Evolutionary conservation across 2,329 filamentous ascomycete species (phyloP).

Genomic region (Rhexocercosporidium sp.): DNA sequence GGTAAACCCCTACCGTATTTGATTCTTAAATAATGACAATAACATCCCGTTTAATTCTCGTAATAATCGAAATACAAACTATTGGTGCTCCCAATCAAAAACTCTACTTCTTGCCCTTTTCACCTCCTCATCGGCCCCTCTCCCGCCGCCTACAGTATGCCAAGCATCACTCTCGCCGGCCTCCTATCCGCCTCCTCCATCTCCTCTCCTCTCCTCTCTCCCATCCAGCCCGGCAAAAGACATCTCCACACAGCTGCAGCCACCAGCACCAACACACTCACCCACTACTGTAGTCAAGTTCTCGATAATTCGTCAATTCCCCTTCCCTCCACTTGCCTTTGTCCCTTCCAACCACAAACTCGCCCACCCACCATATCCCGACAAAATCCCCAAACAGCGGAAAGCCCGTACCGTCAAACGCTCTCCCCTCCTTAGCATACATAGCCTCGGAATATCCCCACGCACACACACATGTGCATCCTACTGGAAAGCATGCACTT

Average conservation of each 20-base stretch:
- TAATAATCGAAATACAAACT: background rate
- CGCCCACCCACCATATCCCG: background rate
- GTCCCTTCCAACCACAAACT: too few species aligned
- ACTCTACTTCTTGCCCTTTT: background rate
- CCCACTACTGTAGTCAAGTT: too few species aligned
- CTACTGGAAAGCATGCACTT: background rate
- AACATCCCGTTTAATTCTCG: too few species aligned
- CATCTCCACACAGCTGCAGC: background rate
- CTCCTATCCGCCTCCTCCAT: background rate
- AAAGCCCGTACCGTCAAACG: slow-evolving; percentile 1
- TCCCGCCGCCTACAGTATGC: background rate
- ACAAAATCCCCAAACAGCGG: background rate
- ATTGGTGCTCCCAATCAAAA: background rate
- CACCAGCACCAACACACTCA: too few species aligned
- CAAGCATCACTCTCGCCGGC: background rate
- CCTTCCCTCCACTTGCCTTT: background rate
- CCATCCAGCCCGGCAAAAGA: background rate
- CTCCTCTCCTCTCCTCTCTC: background rate
- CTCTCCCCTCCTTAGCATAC: background rate
- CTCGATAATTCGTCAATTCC: slow-evolving; percentile 3
- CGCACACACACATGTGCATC: background rate
- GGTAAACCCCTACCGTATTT: background rate
- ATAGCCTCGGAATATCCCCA: background rate
- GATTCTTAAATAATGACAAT: background rate
- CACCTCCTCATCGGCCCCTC: background rate